Percentiles rank a stretch among this genome's conserved stretches.
Evolutionary conservation across 2,329 filamentous ascomycete species (phyloP).

Genomic region (Cladophialophora psammophila): DNA sequence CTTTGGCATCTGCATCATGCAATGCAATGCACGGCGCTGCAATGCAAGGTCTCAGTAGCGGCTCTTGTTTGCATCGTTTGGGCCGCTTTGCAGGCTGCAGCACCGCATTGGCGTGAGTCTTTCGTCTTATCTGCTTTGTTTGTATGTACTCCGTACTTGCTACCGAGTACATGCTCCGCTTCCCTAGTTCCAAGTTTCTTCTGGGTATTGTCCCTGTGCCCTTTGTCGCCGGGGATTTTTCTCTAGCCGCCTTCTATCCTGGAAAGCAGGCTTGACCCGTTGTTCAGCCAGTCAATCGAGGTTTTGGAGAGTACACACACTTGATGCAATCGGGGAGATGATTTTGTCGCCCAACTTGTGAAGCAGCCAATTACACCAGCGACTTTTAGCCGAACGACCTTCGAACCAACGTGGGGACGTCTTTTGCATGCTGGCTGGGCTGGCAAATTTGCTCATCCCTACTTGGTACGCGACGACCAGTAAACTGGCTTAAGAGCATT

Average conservation of each 20-base stretch:
- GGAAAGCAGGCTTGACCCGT: neutral
- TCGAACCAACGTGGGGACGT: neutral
- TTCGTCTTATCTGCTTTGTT: neutral
- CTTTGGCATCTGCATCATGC: slow-evolving; percentile 10
- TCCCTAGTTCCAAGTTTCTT: neutral
- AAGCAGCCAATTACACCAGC: slow-evolving; percentile 27
- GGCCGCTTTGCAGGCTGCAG: slow-evolving; percentile 11
- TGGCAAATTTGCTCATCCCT: neutral
- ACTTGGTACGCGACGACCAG: neutral
- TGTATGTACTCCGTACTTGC: too few species aligned
- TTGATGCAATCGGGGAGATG: neutral
- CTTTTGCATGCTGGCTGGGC: neutral
- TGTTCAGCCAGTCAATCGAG: neutral
- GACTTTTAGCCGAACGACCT: neutral
- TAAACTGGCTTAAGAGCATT: neutral
- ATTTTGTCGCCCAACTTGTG: slow-evolving; percentile 27
- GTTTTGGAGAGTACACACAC: neutral
- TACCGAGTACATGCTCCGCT: neutral
- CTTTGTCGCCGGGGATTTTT: neutral
- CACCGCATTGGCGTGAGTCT: neutral
- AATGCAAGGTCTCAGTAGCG: slow-evolving; percentile 7
- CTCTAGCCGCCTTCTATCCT: slow-evolving; percentile 3
- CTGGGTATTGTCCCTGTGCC: neutral
- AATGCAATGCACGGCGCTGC: slow-evolving; percentile 22
- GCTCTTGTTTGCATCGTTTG: slow-evolving; percentile 14